A percentile compares a stretch with the other conserved stretches of the same genome.
phyloP scores from a whole-genome alignment of 192 early-diverging fungal genomes.

The Martensiomyces pterosporus region DNA sequence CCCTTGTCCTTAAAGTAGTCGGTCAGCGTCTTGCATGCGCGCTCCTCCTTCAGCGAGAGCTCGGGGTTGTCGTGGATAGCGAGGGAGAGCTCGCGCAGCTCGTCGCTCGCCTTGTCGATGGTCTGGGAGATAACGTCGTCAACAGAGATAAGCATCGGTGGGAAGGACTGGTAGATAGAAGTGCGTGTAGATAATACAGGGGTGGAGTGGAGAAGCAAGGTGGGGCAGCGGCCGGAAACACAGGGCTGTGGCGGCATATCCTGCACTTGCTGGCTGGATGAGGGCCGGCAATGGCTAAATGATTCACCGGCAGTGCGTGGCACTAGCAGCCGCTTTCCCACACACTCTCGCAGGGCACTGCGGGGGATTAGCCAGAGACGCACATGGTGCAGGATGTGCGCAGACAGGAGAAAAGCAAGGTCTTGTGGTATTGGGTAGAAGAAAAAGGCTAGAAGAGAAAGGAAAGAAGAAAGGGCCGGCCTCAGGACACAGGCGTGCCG shows the following conservation, averaged over 20 bases:
- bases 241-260: no score
- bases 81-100: conserved; percentile 25
- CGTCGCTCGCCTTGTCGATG: conserved; percentile 16
- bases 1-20: conserved; percentile 62
- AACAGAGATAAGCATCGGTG: conserved; percentile 19
- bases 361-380: no score
- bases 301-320: no score
- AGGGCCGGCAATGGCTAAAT: neutral
- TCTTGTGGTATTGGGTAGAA: no score
- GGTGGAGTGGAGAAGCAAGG: neutral
- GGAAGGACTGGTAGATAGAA: no score
- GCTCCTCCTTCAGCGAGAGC: conserved; percentile 51
- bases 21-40: conserved; percentile 60
- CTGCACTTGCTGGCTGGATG: no score
- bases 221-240: neutral
- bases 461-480: conserved; percentile 1
- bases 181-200: no score
- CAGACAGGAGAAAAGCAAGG: conserved; percentile 1
- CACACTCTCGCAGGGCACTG: no score
- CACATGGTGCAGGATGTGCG: no score
- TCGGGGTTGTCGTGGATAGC: conserved; percentile 62
- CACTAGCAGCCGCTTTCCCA: no score
- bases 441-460: conserved; percentile 2
- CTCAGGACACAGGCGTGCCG: neutral
- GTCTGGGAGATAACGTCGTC: conserved; percentile 12